phyloP scores from a whole-genome alignment of 2,329 filamentous ascomycete species.

The Aschersonia sp. region DNA sequence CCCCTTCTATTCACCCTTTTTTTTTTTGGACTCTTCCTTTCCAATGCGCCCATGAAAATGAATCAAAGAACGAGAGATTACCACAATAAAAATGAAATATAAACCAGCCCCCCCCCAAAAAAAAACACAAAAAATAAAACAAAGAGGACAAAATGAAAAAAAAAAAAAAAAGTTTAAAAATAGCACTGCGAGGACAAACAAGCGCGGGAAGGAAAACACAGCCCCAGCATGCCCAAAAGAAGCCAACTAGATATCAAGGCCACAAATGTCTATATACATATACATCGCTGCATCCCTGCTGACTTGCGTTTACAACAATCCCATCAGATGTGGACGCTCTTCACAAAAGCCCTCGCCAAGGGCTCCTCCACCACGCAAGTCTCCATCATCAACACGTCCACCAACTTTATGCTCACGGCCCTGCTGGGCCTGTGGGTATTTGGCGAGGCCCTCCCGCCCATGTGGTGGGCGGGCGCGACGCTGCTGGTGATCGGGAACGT shows the following conservation, averaged over 20 bases:
- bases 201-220: too few species aligned
- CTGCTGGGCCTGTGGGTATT: constrained; percentile 58
- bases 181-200: too few species aligned
- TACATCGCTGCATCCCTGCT: background rate
- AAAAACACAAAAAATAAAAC: too few species aligned
- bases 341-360: constrained; percentile 61
- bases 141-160: too few species aligned
- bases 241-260: too few species aligned
- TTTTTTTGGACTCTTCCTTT: too few species aligned
- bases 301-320: background rate
- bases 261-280: too few species aligned
- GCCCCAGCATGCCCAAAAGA: background rate
- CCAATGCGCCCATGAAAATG: too few species aligned
- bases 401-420: constrained; percentile 70
- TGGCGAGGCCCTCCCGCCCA: constrained; percentile 51
- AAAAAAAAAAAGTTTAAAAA: too few species aligned
- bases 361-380: constrained; percentile 67
- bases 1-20: background rate
- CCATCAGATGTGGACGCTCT: constrained; percentile 63
- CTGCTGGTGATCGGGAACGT: constrained; percentile 65
- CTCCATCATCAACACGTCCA: constrained; percentile 67
- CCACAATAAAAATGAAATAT: too few species aligned
- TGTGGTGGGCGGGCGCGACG: constrained; percentile 65
- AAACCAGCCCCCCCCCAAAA: too few species aligned
- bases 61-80: too few species aligned